These are phyloP conservation scores for Typha latifolia DNA, from an alignment of 176 grass and related monocot species.

Conservation along the genomic window DNA sequence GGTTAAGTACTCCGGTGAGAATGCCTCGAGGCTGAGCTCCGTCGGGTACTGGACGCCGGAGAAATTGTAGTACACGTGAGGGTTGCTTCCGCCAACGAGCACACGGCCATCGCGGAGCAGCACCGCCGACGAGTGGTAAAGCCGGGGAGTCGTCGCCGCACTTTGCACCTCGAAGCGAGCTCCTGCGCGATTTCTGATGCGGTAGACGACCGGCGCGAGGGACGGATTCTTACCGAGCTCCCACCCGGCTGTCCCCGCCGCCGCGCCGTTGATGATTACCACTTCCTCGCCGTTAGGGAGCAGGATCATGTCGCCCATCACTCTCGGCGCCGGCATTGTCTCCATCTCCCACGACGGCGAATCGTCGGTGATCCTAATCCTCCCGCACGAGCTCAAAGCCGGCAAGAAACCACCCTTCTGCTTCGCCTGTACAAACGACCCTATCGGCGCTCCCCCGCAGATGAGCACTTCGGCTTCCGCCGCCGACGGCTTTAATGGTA, in stretches of 20 bases:
- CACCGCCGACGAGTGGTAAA: constrained; percentile 61
- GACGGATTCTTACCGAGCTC: constrained; percentile 39
- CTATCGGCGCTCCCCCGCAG: constrained; percentile 54
- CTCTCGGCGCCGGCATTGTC: constrained; percentile 64
- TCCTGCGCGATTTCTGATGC: constrained; percentile 15
- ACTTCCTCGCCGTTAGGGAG: constrained; percentile 63
- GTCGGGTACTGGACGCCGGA: constrained; percentile 60
- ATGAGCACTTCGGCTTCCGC: constrained; percentile 63
- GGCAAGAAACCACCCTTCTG: constrained; percentile 7
- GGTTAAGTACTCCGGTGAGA: constrained; percentile 62
- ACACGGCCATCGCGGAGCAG: constrained; percentile 63
- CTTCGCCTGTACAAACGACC: constrained; percentile 42
- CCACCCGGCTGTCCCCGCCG: constrained; percentile 60
- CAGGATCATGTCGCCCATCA: constrained; percentile 85
- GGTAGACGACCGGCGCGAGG: constrained; percentile 43
- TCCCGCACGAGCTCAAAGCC: constrained; percentile 48
- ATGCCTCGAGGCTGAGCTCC: constrained; percentile 70
- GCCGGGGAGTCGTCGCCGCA: constrained; percentile 26
- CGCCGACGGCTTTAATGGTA: constrained; percentile 44
- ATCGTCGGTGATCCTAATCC: constrained; percentile 62
- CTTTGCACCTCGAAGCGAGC: constrained; percentile 49
- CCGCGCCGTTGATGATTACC: constrained; percentile 58
- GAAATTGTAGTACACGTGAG: constrained; percentile 73
- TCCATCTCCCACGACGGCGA: constrained; percentile 50
- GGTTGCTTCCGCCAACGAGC: constrained; percentile 75